These are phyloP conservation scores for Apiotrichum veenhuisii DNA, from an alignment of 1,284 basidiomycete species.

Conservation along the genomic window DNA sequence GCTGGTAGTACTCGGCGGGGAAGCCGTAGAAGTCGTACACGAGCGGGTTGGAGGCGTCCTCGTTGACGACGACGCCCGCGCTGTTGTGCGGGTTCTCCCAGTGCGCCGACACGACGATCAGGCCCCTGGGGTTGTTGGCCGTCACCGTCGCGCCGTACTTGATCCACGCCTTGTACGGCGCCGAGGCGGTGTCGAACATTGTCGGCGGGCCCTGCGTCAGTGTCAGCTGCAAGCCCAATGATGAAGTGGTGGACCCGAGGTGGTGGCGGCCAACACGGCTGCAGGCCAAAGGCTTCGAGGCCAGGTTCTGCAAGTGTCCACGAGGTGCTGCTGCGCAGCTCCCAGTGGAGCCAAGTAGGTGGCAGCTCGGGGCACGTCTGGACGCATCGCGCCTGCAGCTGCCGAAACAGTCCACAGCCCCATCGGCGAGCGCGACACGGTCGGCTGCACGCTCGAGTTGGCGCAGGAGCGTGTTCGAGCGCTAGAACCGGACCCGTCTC, in stretches of 20 bases:
- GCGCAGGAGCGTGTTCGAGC: no score
- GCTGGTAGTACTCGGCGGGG: conserved; percentile 48
- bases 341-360: no score
- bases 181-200: conserved; percentile 45
- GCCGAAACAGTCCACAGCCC: no score
- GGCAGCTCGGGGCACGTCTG: no score
- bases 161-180: conserved; percentile 50
- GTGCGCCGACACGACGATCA: conserved; percentile 52
- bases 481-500: background rate
- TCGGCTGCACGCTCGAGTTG: no score
- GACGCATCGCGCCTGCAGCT: no score
- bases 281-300: no score
- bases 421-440: no score
- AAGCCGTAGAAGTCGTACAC: conserved; percentile 54
- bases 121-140: conserved; percentile 38
- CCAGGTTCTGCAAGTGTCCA: no score
- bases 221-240: background rate
- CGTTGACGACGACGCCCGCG: conserved; percentile 40
- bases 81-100: conserved; percentile 46
- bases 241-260: no score
- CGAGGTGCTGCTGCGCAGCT: no score
- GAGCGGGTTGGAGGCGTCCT: conserved; percentile 44
- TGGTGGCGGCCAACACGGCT: no score
- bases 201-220: conserved; percentile 47
- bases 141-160: conserved; percentile 41